A percentile compares a stretch with the other conserved stretches of the same genome.
Conservation (phyloP, 2,329 filamentous ascomycete species). For the Pseudogymnoascus sp. region DNA sequence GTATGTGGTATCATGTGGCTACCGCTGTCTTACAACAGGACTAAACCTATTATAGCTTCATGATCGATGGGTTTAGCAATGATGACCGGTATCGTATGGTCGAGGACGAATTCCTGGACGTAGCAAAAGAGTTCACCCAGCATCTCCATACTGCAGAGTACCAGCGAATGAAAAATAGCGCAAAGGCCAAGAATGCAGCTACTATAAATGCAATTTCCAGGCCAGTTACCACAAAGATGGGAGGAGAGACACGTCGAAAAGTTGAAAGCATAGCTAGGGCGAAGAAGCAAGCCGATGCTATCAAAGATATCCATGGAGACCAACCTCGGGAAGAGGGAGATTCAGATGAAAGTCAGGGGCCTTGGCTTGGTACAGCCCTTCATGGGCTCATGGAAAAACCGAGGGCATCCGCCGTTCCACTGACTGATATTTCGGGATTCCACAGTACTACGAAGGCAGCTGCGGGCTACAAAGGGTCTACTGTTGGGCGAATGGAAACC, state of each 20-base stretch:
- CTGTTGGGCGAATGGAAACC: conserved; percentile 24
- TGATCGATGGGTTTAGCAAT: conserved; percentile 56
- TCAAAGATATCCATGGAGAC: conserved; percentile 22
- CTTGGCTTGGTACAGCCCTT: conserved; percentile 34
- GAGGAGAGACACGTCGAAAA: conserved; percentile 25
- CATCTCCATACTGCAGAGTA: conserved; percentile 77
- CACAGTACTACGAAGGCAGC: conserved; percentile 10
- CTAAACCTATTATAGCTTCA: conserved; percentile 29
- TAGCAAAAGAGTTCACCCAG: conserved; percentile 63
- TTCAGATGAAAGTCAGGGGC: conserved; percentile 29
- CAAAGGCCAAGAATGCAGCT: conserved; percentile 48
- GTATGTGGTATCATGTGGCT: not conserved
- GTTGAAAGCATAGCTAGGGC: conserved; percentile 30
- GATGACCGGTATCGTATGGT: conserved; percentile 78
- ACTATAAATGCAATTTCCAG: conserved; percentile 34
- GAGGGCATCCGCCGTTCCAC: conserved; percentile 13
- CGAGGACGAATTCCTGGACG: conserved; percentile 68
- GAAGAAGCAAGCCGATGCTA: conserved; percentile 32
- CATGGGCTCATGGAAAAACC: conserved; percentile 40
- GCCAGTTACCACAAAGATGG: conserved; percentile 31
- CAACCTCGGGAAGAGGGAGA: conserved; percentile 18
- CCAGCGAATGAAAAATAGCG: conserved; percentile 54
- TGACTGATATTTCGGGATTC: conserved; percentile 2
- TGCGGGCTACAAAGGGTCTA: not conserved
- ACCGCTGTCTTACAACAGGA: not conserved